phyloP scores from a whole-genome alignment of 495 filamentous ascomycete genomes.

The Penicillium macrosclerotiorum region DNA sequence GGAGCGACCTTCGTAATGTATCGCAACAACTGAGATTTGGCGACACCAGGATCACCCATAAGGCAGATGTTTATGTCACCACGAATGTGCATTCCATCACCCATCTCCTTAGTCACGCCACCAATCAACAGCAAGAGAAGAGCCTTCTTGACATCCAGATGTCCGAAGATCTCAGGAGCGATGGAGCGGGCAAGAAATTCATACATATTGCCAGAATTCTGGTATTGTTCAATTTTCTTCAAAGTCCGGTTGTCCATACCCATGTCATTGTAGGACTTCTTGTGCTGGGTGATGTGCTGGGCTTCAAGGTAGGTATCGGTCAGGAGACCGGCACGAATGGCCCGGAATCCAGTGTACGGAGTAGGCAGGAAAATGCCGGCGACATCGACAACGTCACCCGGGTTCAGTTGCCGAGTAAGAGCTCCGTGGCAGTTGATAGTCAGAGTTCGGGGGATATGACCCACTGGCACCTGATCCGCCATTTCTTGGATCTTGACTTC shows the following conservation, averaged over 20 bases:
- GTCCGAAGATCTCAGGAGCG: conserved; percentile 94
- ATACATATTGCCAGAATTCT: conserved; percentile 84
- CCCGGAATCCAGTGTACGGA: conserved; percentile 96
- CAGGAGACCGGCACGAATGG: conserved; percentile 88
- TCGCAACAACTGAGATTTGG: conserved; percentile 95
- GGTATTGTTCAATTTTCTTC: conserved; percentile 76
- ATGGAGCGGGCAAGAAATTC: conserved; percentile 93
- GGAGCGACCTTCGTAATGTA: conserved; percentile 98
- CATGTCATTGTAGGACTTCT: conserved; percentile 92
- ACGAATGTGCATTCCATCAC: conserved; percentile 96
- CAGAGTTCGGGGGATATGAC: conserved; percentile 88
- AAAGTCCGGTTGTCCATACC: conserved; percentile 72
- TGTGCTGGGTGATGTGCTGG: conserved; percentile 90
- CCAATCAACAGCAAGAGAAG: conserved; percentile 91
- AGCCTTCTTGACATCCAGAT: conserved; percentile 97
- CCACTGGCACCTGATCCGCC: conserved; percentile 96
- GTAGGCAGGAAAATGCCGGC: conserved; percentile 95
- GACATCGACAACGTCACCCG: conserved; percentile 90
- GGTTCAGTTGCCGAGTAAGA: conserved; percentile 80
- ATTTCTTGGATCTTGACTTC: conserved; percentile 99
- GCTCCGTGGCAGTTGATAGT: conserved; percentile 88
- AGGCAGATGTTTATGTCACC: conserved; percentile 98
- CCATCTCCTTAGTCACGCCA: conserved; percentile 95
- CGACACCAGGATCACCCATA: conserved; percentile 99
- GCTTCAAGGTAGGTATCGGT: conserved; percentile 98